phyloP scores from a whole-genome alignment of 192 early-diverging fungal species.

The Podila verticillata region DNA sequence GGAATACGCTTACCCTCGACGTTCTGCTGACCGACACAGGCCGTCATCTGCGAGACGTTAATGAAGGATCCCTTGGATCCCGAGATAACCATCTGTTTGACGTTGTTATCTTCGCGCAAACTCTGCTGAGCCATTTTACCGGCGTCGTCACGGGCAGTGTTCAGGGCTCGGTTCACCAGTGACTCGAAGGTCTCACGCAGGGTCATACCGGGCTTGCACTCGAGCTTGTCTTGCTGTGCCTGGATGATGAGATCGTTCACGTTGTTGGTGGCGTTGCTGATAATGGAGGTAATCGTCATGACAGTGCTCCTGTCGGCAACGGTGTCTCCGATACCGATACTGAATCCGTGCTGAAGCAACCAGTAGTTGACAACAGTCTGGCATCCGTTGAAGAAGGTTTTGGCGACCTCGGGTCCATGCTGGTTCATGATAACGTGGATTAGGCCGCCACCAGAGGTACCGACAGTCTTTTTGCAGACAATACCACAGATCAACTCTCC shows the following conservation, averaged over 20 bases:
- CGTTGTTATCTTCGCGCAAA: slow-evolving; percentile 91
- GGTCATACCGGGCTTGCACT: slow-evolving; percentile 91
- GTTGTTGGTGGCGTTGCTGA: slow-evolving; percentile 76
- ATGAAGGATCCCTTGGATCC: slow-evolving; percentile 97
- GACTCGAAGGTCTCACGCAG: slow-evolving; percentile 92
- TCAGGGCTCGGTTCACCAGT: slow-evolving; percentile 86
- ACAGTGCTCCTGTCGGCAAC: slow-evolving; percentile 89
- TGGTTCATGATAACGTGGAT: slow-evolving; percentile 97
- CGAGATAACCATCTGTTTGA: slow-evolving; percentile 94
- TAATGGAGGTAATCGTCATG: slow-evolving; percentile 79
- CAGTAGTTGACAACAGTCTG: slow-evolving; percentile 97
- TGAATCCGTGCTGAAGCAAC: slow-evolving; percentile 94
- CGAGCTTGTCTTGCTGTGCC: slow-evolving; percentile 87
- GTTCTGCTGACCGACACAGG: slow-evolving; percentile 99
- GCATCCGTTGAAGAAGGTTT: slow-evolving; percentile 90
- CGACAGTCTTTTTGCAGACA: slow-evolving; percentile 95
- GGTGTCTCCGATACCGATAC: slow-evolving; percentile 97
- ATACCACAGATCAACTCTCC: slow-evolving; percentile 95
- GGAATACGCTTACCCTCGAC: slow-evolving; percentile 99
- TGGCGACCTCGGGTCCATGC: slow-evolving; percentile 87
- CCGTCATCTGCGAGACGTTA: slow-evolving; percentile 98
- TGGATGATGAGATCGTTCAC: slow-evolving; percentile 82
- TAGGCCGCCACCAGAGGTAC: slow-evolving; percentile 84
- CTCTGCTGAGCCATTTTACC: slow-evolving; percentile 85
- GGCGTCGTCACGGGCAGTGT: slow-evolving; percentile 91